phyloP scores from a whole-genome alignment of 108 stramenopile genomes.

The Halocafeteria seosinensis region DNA sequence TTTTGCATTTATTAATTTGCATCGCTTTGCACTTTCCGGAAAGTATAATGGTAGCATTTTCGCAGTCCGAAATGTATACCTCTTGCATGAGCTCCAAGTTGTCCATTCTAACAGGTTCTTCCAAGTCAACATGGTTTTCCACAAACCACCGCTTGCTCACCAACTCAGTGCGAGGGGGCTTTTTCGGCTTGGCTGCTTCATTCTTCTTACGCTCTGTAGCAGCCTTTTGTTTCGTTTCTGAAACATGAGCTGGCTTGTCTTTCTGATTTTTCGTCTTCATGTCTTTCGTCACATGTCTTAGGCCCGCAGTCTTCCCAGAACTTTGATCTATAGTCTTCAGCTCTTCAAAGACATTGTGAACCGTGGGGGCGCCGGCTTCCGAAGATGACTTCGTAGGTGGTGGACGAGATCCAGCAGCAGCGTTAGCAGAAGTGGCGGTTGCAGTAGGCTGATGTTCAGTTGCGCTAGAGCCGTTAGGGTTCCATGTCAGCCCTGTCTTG shows the following conservation, averaged over 20 bases:
- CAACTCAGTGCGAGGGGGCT: not conserved
- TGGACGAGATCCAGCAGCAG: not conserved
- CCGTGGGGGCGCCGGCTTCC: not conserved
- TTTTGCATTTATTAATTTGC: slow-evolving; percentile 62
- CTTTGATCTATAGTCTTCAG: not conserved
- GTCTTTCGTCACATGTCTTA: not conserved
- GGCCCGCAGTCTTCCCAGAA: not conserved
- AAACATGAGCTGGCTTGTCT: not conserved
- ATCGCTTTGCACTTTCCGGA: slow-evolving; percentile 78
- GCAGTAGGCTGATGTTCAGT: not conserved
- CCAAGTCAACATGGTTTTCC: not conserved
- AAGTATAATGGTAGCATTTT: slow-evolving; percentile 30
- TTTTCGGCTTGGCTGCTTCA: not conserved
- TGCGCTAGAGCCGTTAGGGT: slow-evolving; percentile 11
- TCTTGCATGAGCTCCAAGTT: not conserved
- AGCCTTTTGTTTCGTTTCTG: not conserved
- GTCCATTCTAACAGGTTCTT: not conserved
- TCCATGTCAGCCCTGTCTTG: slow-evolving; percentile 28
- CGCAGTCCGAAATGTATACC: not conserved
- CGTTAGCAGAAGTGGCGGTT: not conserved
- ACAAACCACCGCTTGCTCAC: not conserved
- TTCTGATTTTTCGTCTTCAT: not conserved
- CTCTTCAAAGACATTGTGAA: not conserved
- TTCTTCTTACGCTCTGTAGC: not conserved
- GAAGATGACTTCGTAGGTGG: not conserved